Base-by-base conservation (phyloP, 2,329 filamentous ascomycete genomes). In the Shiraia sp. region DNA sequence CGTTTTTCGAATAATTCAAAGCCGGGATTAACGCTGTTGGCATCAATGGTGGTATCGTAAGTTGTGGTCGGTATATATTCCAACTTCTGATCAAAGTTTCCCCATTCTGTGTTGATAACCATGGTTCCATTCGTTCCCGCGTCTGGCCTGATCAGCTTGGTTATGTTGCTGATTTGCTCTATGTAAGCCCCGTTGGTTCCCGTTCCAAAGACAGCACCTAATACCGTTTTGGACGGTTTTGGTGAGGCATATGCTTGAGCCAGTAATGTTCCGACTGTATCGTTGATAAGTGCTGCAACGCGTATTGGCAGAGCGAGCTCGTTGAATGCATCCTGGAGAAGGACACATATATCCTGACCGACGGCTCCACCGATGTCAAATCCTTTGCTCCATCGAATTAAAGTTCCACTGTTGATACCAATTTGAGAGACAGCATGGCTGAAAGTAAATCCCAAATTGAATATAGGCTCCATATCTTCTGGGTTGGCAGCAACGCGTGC, bases 71-170 rank as follows among this genome's bases (percentile, higher is more conserved):
- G 91, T 26, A 96, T 77, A 22, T 93, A 85, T 52, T 85, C 87
- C 54, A 96, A 81, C 58, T 86, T 80, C 72, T 96, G 96, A 72
- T 96, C 91, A 62, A 96, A 96, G 42, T 88, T 93, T 47, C 91
- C 91, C 91, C 91, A 96, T 73, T 96, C 91, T 0, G 87, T 89
- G 73, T 96, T 96, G 72, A 96, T 80, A 36, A 96, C 88, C 91
- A 96, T 96, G 55, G 91, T 81, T 36, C 89, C 88, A 0, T 85
- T 82, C 19, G 61, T 61, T 24, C 66, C 65, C 26, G 70, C 57
- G 19, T 57, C 61, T 17, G 63, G 45, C 25, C 63, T 51, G 30
- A 69, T 64, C 51, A 83, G 72, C 75, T 96, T 96, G 66, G 83
- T 88, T 59, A 96, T 81, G 51, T 88, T 89, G 54, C 78, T 73